Base-by-base conservation (phyloP, 2,329 filamentous ascomycete species). In the Chrysoporthe puriensis region DNA sequence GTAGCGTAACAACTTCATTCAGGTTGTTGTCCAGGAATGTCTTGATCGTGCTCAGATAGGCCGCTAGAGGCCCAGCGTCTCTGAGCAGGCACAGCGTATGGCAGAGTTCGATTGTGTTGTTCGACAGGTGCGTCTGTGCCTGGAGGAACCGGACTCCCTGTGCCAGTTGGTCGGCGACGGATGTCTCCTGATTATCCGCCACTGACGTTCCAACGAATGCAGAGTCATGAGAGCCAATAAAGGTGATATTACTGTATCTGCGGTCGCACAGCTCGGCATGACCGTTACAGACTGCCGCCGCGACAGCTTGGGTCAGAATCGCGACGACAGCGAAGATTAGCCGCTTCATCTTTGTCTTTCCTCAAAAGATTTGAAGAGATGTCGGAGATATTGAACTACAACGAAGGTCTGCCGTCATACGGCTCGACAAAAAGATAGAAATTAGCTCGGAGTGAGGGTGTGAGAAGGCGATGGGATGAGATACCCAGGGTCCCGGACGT, bases 81-180 rank as follows among this genome's bases (percentile, higher is more conserved):
- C 88, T 81, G 46, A 88, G 77, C 59, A 79, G 73, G 76, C 90
- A 92, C n/a, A 81, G 81, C 1, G 88, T 90, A 74, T 92, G 90
- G 75, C 90, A 91, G 73, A 90, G 79, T 71, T 88, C 79, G 58
- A 91, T 81, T 1, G 75, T 77, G 42, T 81, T 82, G 64, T 82
- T 77, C 65, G 83, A 77, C 43, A 83, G 77, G 73, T 90, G 89
- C 2, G 88, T 88, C 76, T 91, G 89, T 34, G 84, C 87, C 73
- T 90, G 86, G 13, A 92, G 77, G 71, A 88, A 88, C 26, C 90
- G 85, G 52, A 91, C 84, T 14, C 90, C 90, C 46, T 86, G 79
- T 64, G 86, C 78, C 9, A 92, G 80, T 73, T 91, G 89, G 2
- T 80, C 78, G 21, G 83, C 83, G 32, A 89, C 83, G 5, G 84